phyloP scores from a whole-genome alignment of 805 yeast genomes.

The Candida andamanensis region DNA sequence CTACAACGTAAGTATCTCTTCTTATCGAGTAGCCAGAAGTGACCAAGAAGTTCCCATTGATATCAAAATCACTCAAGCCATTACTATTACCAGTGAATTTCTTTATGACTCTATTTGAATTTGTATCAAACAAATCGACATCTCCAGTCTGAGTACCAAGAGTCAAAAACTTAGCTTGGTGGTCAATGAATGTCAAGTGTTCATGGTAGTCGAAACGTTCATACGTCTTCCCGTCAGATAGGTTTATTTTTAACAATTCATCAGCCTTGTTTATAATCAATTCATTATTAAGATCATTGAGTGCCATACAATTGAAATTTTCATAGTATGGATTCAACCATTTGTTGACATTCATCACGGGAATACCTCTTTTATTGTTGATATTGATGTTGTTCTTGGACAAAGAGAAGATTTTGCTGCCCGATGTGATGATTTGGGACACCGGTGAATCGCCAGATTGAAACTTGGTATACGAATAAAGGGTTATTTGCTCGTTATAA shows the following conservation, averaged over 20 bases:
- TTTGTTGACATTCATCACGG: constrained; percentile 10
- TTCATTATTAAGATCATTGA: constrained; percentile 19
- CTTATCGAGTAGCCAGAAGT: constrained; percentile 79
- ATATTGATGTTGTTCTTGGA: constrained; percentile 26
- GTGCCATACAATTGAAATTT: constrained; percentile 11
- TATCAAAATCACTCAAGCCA: constrained; percentile 57
- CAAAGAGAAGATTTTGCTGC: constrained; percentile 30
- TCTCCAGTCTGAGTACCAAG: constrained; percentile 58
- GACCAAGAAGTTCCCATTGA: constrained; percentile 60
- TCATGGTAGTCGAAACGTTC: constrained; percentile 35
- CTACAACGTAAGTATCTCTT: constrained; percentile 37
- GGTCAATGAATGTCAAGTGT: constrained; percentile 43
- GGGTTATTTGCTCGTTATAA: constrained; percentile 7
- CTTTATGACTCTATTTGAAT: constrained; percentile 41
- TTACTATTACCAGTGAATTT: constrained; percentile 58
- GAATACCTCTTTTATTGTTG: constrained; percentile 31
- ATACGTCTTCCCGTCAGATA: constrained; percentile 23
- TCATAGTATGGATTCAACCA: constrained; percentile 8
- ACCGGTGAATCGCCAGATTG: constrained; percentile 21
- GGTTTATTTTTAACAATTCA: constrained; percentile 27
- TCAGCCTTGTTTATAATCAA: constrained; percentile 19
- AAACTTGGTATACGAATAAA: constrained; percentile 36
- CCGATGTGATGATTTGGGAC: constrained; percentile 23
- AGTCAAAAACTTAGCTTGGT: constrained; percentile 45
- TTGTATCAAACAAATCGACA: constrained; percentile 61